Base-by-base conservation (phyloP, 1,284 basidiomycete species). In the Takashimella koratensis region DNA sequence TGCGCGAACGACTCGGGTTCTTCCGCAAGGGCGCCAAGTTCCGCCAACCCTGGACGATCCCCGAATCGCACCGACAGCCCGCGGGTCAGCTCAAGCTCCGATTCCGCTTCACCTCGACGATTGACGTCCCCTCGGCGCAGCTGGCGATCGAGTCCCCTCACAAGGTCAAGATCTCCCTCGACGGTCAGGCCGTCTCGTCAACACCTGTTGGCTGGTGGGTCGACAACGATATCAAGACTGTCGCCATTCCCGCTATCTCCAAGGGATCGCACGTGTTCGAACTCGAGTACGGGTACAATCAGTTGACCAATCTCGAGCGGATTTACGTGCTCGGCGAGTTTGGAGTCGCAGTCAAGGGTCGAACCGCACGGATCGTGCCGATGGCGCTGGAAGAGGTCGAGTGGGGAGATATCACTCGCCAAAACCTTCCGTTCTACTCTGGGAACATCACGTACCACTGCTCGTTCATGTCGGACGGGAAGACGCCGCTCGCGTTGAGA, bases 291-390 rank as follows among this genome's bases (percentile, higher is more conserved):
- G 42, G 45, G 10, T 68, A 59, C 40, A 56, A 58, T 19, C 56
- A 47, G 41, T 53, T 66, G 6, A 60, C 63, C n/a, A 56, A 59
- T 30, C 49, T 60, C 8, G 64, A 68, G 46, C 53, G 64, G 25
- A 45, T 66, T 5, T 68, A 66, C 47, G n/a, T 68, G 8, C 43
- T 66, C 11, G 63, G 62, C 23, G 62, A 64, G 22, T 67, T 67
- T 47, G 65, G 64, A 3, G 64, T 67, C 3, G 50, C 57, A 12
- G 51, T 66, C 1, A 49, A 54, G 13, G 62, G 64, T 20, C 39
- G 56, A 6, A 54, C 21, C n/a, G 48, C 59, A 8, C 23, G 20
- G 19, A 60, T 67, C 51, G 55, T 58, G 10, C 53, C 58, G 1
- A 25, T 66, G 6, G 53, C 60, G 22, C 30, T 56, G 3, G 21